phyloP scores from a whole-genome alignment of 345 rosid species.

The Gossypium rotundifolium region DNA sequence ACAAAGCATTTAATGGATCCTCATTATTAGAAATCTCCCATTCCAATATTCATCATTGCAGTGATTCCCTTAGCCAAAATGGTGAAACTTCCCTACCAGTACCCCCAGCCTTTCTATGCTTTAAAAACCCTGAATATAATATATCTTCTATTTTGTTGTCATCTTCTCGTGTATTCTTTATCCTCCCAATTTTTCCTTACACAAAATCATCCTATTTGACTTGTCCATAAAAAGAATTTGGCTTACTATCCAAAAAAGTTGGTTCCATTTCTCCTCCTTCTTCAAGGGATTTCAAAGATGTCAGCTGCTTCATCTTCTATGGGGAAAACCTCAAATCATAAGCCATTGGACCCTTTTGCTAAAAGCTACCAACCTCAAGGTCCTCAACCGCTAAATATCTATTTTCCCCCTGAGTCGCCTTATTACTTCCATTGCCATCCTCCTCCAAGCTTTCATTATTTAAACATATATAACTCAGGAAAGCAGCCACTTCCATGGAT shows the following conservation, averaged over 20 bases:
- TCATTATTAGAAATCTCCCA: not conserved
- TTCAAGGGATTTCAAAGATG: not conserved
- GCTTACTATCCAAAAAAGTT: not conserved
- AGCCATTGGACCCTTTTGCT: not conserved
- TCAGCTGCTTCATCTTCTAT: not conserved
- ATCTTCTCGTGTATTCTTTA: not conserved
- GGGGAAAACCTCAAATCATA: not conserved
- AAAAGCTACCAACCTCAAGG: not conserved
- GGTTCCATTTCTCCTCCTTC: not conserved
- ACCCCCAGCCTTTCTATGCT: not conserved
- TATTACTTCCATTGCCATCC: not conserved
- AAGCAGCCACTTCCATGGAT: not conserved
- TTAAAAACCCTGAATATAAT: not conserved
- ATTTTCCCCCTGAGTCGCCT: not conserved
- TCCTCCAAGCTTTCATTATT: not conserved
- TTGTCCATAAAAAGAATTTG: not conserved
- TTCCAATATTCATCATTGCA: constrained; percentile 17
- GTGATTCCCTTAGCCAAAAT: constrained; percentile 4
- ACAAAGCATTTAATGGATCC: constrained; percentile 16
- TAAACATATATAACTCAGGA: not conserved
- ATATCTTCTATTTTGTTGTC: not conserved
- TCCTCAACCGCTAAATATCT: too few species aligned
- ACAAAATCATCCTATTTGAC: not conserved
- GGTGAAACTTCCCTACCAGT: not conserved
- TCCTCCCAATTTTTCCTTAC: not conserved